Evolutionary conservation across 2,329 filamentous ascomycete species (phyloP), one percentile per base, ranked within the genome.

Genomic region (Dissoconium aciculare): DNA sequence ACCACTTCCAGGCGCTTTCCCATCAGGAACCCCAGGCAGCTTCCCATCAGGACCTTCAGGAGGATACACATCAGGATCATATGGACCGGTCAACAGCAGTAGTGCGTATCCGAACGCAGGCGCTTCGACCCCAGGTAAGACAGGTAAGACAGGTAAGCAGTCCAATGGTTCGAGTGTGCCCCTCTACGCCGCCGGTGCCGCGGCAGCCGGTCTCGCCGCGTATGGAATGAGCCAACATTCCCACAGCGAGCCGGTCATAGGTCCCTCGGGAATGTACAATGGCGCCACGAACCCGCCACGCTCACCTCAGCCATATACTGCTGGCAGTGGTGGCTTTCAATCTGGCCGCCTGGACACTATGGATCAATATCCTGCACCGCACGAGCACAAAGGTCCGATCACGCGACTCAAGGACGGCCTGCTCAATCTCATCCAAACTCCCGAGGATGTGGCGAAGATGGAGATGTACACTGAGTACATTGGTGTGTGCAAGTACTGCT

Each of bases 391-490:
- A 26, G 70, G 70, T 0, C 66, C 72, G 0, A 56, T 76, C 2
- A 59, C 58, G 21, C 23, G 67, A 69, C 43, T 76, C 65, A 59
- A 74, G 66, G 67, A 71, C 63, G 46, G 72, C 69, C 38, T 63
- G 17, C 35, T 53, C 32, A 50, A 52, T 15, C 29, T 53, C 11
- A 45, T 53, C 10, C 45, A 45, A 4, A 42, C 38, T 17, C 47
- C 70, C 1, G 70, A 76, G 38, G 72, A 71, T n/a, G 69, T 76
- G 1, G 64, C 63, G 11, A 66, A 67, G 46, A 76, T 73, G 56
- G 72, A 77, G 50, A 71, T 75, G 46, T 77, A 77, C 44, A 75
- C 71, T 1, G 70, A 77, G 51, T 66, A 68, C 36, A 75, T 74
- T 42, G 72, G 72, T 13, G 66, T 76, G 2, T 77, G 72, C 54